phyloP scores from a whole-genome alignment of 2,329 filamentous ascomycete species.

The Verticillium nonalfalfae region DNA sequence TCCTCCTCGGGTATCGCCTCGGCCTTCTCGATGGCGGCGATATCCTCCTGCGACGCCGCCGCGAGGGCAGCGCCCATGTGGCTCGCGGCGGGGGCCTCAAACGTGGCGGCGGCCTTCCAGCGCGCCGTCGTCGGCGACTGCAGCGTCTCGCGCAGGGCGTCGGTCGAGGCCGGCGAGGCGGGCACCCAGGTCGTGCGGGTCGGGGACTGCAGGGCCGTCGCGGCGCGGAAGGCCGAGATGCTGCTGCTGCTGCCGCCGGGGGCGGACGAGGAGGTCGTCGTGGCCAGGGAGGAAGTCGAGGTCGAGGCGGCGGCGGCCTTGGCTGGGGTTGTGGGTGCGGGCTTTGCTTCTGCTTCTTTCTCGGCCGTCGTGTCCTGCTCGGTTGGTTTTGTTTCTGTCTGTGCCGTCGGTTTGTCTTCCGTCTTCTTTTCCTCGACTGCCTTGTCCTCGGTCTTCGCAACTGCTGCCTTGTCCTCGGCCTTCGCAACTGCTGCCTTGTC shows the following conservation, averaged over 20 bases:
- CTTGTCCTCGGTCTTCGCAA: slow-evolving; percentile 1
- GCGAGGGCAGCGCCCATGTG: slow-evolving; percentile 24
- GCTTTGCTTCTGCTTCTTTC: slow-evolving; percentile 2
- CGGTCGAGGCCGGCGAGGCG: slow-evolving; percentile 11
- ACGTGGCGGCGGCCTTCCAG: slow-evolving; percentile 28
- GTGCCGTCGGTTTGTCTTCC: slow-evolving; percentile 4
- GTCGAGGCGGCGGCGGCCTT: slow-evolving; percentile 5
- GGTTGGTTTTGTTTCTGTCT: slow-evolving; percentile 1
- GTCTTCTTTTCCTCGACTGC: slow-evolving; percentile 1
- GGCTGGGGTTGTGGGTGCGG: neutral
- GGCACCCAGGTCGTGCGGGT: slow-evolving; percentile 35
- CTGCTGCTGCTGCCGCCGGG: neutral
- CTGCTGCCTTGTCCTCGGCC: neutral
- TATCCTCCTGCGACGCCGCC: slow-evolving; percentile 27
- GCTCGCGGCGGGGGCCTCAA: slow-evolving; percentile 15
- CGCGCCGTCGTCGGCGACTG: slow-evolving; percentile 35
- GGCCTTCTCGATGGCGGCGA: slow-evolving; percentile 30
- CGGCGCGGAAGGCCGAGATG: slow-evolving; percentile 5
- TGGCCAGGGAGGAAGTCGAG: slow-evolving; percentile 3
- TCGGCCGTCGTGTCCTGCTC: slow-evolving; percentile 6
- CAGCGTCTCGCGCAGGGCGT: slow-evolving; percentile 22
- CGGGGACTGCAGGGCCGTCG: slow-evolving; percentile 35
- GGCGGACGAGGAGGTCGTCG: neutral
- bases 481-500: too few species aligned
- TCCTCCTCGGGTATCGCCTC: slow-evolving; percentile 30